phyloP scores from a whole-genome alignment of 2,329 filamentous ascomycete species.

The Stagonosporopsis cucurbitacearum region DNA sequence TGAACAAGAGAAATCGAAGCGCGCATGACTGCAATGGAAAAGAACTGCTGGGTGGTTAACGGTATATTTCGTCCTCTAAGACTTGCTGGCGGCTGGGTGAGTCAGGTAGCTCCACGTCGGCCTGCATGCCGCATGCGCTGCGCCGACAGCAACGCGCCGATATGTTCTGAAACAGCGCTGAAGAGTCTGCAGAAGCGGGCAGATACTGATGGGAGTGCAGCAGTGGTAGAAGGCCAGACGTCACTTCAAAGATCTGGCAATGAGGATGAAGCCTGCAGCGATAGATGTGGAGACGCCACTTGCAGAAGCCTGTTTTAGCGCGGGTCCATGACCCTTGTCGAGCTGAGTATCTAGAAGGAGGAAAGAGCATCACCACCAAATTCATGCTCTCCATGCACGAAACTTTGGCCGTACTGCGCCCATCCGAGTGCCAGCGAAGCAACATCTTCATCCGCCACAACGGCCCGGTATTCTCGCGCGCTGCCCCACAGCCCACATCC shows the following conservation, averaged over 20 bases:
- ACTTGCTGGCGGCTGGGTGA: constrained; percentile 31
- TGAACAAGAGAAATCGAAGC: constrained; percentile 17
- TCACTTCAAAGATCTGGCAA: constrained; percentile 17
- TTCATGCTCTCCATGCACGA: constrained; percentile 37
- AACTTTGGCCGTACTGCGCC: constrained; percentile 8
- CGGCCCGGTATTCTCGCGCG: constrained; percentile 27
- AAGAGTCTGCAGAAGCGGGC: constrained; percentile 21
- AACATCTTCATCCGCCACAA: constrained; percentile 33
- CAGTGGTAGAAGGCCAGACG: constrained; percentile 6
- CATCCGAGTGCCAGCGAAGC: constrained; percentile 26
- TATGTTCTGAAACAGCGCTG: constrained; percentile 41
- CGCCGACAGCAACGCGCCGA: constrained; percentile 26
- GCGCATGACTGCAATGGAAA: constrained; percentile 17
- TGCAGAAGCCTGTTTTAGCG: constrained; percentile 30
- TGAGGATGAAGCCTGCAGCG: constrained; percentile 18
- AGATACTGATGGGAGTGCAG: constrained; percentile 31
- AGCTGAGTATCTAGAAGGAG: constrained; percentile 38
- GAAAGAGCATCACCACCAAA: constrained; percentile 22
- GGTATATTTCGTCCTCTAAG: constrained; percentile 8
- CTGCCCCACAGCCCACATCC: constrained; percentile 27
- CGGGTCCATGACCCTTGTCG: constrained; percentile 32
- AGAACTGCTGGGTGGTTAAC: constrained; percentile 17
- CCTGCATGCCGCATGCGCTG: constrained; percentile 36
- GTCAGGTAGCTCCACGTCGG: constrained; percentile 44
- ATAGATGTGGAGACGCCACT: constrained; percentile 21